Percentiles rank a stretch among this genome's conserved stretches.
These are phyloP conservation scores for Cladosporium sphaerospermum DNA, from an alignment of 2,329 filamentous ascomycete species.

Conservation along the genomic window DNA sequence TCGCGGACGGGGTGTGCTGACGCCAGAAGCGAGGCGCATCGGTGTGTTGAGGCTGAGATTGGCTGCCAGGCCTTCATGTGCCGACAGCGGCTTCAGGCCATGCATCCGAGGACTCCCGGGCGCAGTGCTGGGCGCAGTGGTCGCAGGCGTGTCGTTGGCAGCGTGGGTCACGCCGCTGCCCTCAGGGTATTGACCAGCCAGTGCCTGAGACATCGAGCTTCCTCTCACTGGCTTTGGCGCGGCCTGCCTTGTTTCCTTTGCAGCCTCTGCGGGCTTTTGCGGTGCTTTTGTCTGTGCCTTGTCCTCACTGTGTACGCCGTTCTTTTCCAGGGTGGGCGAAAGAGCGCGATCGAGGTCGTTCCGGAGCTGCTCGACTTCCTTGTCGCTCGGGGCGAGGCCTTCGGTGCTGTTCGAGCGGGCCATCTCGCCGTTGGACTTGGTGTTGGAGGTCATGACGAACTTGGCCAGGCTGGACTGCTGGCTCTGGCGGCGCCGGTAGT, in stretches of 20 bases:
- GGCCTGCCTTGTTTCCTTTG: not conserved
- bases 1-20: constrained; percentile 69
- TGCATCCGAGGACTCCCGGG: constrained; percentile 47
- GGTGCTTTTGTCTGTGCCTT: not conserved
- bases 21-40: constrained; percentile 64
- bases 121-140: constrained; percentile 52
- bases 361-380: constrained; percentile 25
- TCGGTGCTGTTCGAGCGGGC: constrained; percentile 15
- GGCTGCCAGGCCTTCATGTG: constrained; percentile 15
- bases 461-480: constrained; percentile 27
- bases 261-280: not conserved
- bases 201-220: constrained; percentile 19
- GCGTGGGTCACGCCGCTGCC: constrained; percentile 31
- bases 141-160: constrained; percentile 57
- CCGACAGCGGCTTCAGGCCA: constrained; percentile 8
- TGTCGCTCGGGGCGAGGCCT: constrained; percentile 14
- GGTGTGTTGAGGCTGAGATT: constrained; percentile 50
- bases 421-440: constrained; percentile 14
- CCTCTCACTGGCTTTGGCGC: constrained; percentile 11
- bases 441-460: constrained; percentile 25
- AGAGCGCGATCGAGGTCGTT: constrained; percentile 27
- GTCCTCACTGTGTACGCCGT: not conserved
- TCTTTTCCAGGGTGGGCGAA: constrained; percentile 13
- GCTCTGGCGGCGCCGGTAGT: constrained; percentile 29
- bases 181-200: constrained; percentile 23